Evolutionary conservation across 2,329 filamentous ascomycete genomes (phyloP), one percentile per base, ranked within the genome.

Genomic region (Parafenestella ontariensis): DNA sequence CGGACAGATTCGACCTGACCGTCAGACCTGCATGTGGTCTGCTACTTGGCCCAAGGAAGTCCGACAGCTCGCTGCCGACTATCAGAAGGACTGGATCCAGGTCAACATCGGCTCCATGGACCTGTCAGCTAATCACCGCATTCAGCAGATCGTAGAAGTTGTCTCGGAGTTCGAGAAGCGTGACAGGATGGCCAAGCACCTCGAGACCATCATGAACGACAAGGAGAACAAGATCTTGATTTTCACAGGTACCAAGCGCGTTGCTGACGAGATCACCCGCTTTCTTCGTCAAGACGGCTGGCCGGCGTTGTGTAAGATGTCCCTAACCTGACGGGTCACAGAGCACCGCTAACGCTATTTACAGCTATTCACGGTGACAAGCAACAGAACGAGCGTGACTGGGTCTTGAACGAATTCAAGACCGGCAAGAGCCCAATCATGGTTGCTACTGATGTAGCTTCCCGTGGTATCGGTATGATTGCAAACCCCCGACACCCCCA

Each of bases 391-490:
- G 95, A 99, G 83, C 93, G 95, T 83, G 95, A 98, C 79, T 98
- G 95, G 92, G 95, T 98, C 72, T 85, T 99, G 76, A 96, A 98
- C 79, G 94, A 98, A 80, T 99, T 99, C 88, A 99, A 98, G 88
- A 91, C 91, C 65, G 93, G 92, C 82, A 97, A 98, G 85, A 96
- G 92, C 83, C 95, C 95, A 77, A 96, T 99, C 87, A 96, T 99
- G 93, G 95, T 99, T 83, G 95, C 95, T 82, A 99, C 95, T 66
- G 95, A 98, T 76, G 95, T 99, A 82, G 95, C 95, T 82, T 98
- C 95, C 77, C 95, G 95, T 93, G 95, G 95, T 92, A 97, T 99
- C 82, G 95, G 95, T 97, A 96, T 96, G 92, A 94, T 90, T 87
- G 82, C 84, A 81, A 81, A 81, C 78, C 79, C 81, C 78, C 79